Conservation (phyloP, 305 asterid genomes). For the Solanum hybrid region DNA sequence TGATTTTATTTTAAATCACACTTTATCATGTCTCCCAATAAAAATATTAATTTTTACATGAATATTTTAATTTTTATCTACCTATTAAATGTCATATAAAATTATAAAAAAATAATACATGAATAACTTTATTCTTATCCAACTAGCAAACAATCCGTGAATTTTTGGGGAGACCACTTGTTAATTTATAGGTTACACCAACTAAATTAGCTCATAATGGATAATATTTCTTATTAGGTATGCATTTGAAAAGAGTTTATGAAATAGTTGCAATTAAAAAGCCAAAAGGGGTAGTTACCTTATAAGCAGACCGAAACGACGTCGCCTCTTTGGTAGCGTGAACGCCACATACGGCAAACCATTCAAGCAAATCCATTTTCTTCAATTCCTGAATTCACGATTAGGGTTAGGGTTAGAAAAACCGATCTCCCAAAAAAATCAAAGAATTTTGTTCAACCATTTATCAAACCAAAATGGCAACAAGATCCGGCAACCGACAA, state of each 20-base stretch:
- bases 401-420: neutral
- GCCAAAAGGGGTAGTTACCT: neutral
- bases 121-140: too few species aligned
- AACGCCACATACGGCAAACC: constrained; percentile 2
- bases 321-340: neutral
- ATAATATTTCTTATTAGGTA: neutral
- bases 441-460: neutral
- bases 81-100: too few species aligned
- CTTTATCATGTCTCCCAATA: neutral
- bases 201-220: neutral
- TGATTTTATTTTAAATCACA: too few species aligned
- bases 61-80: too few species aligned
- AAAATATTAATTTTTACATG: neutral
- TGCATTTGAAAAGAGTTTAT: neutral
- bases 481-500: constrained; percentile 21
- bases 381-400: neutral
- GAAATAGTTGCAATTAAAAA: neutral
- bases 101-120: too few species aligned
- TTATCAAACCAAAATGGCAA: constrained; percentile 32
- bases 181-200: neutral
- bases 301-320: neutral
- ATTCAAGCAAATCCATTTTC: neutral
- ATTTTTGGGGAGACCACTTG: neutral
- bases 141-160: too few species aligned
- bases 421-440: neutral